phyloP scores from a whole-genome alignment of 805 yeast genomes.

The Deakozyma indianensis region DNA sequence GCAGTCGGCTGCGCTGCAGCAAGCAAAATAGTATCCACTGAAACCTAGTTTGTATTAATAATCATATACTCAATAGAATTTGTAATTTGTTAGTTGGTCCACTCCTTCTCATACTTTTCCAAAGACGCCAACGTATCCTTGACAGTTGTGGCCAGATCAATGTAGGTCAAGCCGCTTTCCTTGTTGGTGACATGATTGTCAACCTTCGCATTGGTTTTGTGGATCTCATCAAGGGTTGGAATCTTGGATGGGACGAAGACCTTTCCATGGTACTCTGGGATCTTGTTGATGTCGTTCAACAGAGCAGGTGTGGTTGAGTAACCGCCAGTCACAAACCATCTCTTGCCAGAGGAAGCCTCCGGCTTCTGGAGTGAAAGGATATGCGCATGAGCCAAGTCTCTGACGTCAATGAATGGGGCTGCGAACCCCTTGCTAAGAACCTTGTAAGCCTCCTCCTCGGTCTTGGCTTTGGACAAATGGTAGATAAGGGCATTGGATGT shows the following conservation, averaged over 20 bases:
- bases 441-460: not conserved
- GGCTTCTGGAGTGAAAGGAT: conserved; percentile 27
- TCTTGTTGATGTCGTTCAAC: not conserved
- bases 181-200: not conserved
- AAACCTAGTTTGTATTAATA: no score
- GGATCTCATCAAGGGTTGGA: not conserved
- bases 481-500: conserved; percentile 20
- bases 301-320: not conserved
- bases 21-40: no score
- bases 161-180: not conserved
- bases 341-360: conserved; percentile 8
- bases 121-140: not conserved
- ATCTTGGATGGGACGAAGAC: not conserved
- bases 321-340: conserved; percentile 16
- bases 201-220: not conserved
- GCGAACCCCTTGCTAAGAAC: not conserved
- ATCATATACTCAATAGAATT: no score
- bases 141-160: not conserved
- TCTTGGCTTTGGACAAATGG: conserved; percentile 6
- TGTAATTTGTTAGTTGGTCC: no score
- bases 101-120: not conserved
- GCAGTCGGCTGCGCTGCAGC: no score
- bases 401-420: conserved; percentile 29
- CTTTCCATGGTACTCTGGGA: not conserved
- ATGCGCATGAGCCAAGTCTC: conserved; percentile 51